phyloP scores from a whole-genome alignment of 2,329 filamentous ascomycete species.

The Cephalotrichum gorgonifer region DNA sequence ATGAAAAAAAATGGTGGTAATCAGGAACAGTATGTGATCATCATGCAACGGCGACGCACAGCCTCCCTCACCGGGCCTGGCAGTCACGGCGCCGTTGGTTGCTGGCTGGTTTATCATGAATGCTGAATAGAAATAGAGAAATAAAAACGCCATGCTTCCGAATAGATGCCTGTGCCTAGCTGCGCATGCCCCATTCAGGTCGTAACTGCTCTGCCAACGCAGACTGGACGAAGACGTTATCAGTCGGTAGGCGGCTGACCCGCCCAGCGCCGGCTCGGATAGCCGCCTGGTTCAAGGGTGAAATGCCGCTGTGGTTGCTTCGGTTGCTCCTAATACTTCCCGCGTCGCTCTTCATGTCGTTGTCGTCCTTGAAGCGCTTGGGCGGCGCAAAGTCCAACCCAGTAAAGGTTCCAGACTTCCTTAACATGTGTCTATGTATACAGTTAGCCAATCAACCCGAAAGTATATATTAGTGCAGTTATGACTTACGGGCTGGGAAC shows the following conservation, averaged over 20 bases:
- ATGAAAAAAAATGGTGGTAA: no score
- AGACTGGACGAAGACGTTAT: conserved; percentile 67
- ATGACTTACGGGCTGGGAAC: conserved; percentile 83
- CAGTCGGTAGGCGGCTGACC: conserved; percentile 72
- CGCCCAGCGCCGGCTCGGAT: conserved; percentile 78
- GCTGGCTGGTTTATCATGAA: no score
- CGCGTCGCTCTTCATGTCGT: conserved; percentile 50
- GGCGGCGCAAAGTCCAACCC: conserved; percentile 73
- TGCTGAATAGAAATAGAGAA: no score
- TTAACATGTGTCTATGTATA: conserved; percentile 50
- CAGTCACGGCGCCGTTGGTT: no score
- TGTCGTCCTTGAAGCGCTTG: conserved; percentile 55
- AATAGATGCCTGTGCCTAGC: neutral
- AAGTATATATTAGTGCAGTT: neutral
- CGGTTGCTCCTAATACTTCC: conserved; percentile 57
- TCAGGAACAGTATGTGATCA: no score
- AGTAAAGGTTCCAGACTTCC: conserved; percentile 71
- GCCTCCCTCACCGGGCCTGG: no score
- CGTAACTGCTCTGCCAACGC: conserved; percentile 53
- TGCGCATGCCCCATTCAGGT: conserved; percentile 24
- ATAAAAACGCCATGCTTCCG: neutral
- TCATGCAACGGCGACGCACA: no score
- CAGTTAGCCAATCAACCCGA: neutral
- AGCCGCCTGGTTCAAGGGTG: conserved; percentile 55
- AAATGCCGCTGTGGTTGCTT: conserved; percentile 67